phyloP scores from a whole-genome alignment of 306 rosid genomes.

The Purshia tridentata region DNA sequence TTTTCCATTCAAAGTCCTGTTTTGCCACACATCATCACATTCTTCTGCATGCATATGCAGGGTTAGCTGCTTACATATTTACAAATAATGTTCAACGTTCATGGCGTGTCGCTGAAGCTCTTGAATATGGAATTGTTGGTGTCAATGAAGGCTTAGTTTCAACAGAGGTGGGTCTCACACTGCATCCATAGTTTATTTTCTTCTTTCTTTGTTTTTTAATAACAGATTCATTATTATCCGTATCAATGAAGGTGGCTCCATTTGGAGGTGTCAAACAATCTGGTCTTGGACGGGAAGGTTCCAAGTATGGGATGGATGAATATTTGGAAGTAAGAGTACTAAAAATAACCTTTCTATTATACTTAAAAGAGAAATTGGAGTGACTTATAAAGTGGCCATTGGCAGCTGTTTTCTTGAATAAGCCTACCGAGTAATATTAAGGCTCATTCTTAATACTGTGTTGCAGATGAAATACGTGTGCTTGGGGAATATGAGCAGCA shows the following conservation, averaged over 20 bases:
- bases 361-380: neutral
- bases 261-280: conserved; percentile 97
- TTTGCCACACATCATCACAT: conserved; percentile 3
- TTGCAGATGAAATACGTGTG: conserved; percentile 83
- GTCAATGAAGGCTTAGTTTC: conserved; percentile 91
- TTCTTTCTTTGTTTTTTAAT: neutral
- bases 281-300: conserved; percentile 98
- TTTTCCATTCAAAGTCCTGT: conserved; percentile 9
- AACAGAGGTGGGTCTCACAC: conserved; percentile 69
- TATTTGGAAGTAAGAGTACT: conserved; percentile 70
- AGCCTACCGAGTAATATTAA: neutral
- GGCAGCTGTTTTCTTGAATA: neutral
- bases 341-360: neutral
- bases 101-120: conserved; percentile 97
- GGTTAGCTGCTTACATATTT: conserved; percentile 88
- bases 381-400: neutral
- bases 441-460: neutral
- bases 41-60: conserved; percentile 36
- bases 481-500: conserved; percentile 78
- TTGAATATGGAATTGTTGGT: conserved; percentile 92
- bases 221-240: conserved; percentile 12
- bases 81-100: conserved; percentile 85
- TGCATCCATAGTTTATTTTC: conserved; percentile 3
- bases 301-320: conserved; percentile 96
- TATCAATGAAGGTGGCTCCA: conserved; percentile 82